Conservation (phyloP, 179 eudicot genomes). For the Silene coronaria region DNA sequence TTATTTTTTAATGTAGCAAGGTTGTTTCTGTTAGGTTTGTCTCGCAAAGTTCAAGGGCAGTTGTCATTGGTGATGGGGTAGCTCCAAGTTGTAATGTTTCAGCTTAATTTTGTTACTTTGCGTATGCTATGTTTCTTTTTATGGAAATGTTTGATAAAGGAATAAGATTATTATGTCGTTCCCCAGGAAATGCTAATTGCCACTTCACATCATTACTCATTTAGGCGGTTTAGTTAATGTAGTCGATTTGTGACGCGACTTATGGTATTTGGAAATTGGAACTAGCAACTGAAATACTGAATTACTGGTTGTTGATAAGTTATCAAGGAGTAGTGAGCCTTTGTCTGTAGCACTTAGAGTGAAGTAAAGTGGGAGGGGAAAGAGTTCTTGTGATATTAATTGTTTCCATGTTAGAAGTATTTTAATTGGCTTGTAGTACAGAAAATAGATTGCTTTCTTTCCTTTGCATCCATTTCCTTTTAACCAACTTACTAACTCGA, state of each 20-base stretch:
- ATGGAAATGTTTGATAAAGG: neutral
- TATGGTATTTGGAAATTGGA: neutral
- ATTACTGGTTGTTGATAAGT: neutral
- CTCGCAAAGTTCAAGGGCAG: too few species aligned
- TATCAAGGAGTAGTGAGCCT: too few species aligned
- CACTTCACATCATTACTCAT: neutral
- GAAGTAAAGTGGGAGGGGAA: too few species aligned
- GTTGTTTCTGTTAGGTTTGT: neutral
- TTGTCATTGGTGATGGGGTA: neutral
- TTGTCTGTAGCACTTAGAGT: too few species aligned
- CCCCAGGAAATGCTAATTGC: neutral
- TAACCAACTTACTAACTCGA: too few species aligned
- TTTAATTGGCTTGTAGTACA: too few species aligned
- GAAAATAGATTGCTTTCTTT: too few species aligned
- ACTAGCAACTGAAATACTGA: neutral
- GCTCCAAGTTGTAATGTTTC: neutral
- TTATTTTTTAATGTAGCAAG: neutral
- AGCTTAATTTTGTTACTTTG: neutral
- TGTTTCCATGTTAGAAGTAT: too few species aligned
- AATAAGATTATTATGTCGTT: neutral
- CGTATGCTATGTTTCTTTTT: neutral
- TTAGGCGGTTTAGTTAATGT: neutral
- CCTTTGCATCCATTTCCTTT: too few species aligned
- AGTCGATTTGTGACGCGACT: neutral
- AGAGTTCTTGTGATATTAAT: too few species aligned